These are phyloP conservation scores for Fagopyrum esculentum DNA, from an alignment of 148 eudicot genomes.

Conservation along the genomic window DNA sequence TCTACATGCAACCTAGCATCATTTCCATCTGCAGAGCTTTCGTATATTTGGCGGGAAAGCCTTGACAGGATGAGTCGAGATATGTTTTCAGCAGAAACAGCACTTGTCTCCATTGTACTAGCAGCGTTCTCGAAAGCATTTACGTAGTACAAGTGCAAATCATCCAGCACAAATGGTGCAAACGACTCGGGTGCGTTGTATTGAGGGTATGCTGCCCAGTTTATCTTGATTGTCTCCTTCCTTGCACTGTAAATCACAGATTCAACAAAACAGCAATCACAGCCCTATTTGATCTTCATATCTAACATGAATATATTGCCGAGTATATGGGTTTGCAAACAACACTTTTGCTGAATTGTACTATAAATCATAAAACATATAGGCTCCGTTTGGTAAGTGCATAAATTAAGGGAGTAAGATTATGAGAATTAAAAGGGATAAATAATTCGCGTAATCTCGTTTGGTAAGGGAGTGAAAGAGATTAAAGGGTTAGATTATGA, in stretches of 20 bases:
- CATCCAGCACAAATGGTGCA: constrained; percentile 81
- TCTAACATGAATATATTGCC: neutral
- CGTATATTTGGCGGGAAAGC: constrained; percentile 18
- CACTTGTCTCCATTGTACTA: constrained; percentile 91
- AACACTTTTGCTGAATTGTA: no score
- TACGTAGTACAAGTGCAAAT: constrained; percentile 68
- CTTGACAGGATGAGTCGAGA: constrained; percentile 73
- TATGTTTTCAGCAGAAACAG: constrained; percentile 90
- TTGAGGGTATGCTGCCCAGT: constrained; percentile 97
- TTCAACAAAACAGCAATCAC: constrained; percentile 9
- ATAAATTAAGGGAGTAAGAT: no score
- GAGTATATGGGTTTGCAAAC: no score
- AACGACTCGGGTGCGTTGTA: constrained; percentile 77
- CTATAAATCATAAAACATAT: no score
- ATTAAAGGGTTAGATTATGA: no score
- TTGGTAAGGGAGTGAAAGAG: no score
- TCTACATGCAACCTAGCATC: constrained; percentile 26
- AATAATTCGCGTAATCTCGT: no score
- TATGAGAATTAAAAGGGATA: no score
- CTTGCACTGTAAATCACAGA: constrained; percentile 32
- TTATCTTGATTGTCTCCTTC: constrained; percentile 57
- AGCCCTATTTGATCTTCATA: neutral
- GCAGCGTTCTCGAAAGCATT: constrained; percentile 98
- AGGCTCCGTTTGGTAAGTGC: no score
- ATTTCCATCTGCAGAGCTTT: constrained; percentile 17